Base-by-base conservation (phyloP, 164 flowering plant species). In the Piper longum region DNA sequence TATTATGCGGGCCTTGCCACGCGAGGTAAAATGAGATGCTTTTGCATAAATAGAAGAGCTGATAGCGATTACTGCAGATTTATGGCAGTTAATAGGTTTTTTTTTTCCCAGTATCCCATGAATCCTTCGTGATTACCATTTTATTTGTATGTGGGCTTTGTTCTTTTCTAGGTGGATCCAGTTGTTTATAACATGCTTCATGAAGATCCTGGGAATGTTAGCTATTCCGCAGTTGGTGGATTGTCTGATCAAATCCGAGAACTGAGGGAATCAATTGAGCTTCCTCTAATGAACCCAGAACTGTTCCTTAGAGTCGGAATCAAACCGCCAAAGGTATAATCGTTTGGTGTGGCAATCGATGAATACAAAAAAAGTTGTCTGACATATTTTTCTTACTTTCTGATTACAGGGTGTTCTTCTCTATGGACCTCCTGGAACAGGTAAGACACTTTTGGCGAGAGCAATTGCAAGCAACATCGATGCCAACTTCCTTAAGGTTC, bases 211-310 rank as follows among this genome's bases (percentile, higher is more conserved):
- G 96, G 96, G 43, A 90, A 90, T 77, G 76, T 93, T 60, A 90
- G 95, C 77, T 93, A 93, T 72, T 93, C 96, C 48, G 99, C 96
- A 42, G 95, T 93, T 16, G 99, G 99, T 63, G 97, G 99, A 8
- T 73, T 93, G 59, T 83, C 89, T 36, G 97, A 90, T 80, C 99
- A 93, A 71, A 83, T 85, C 63, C 80, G 86, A 19, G 88, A 85
- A 67, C 76, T 90, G 4, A 83, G 95, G 70, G 99, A 93, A 76
- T 92, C 97, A 44, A 88, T 93, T 67, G 97, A 88, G 72, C 74
- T 93, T 8, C 97, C 97, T 67, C 84, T 93, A 2, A 90, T 85
- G 97, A 90, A 90, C 73, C 97, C 98, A 54, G 98, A 93, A 69
- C 96, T 90, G 69, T 93, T 93, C 73, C 65, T 88, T 13, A 78